Evolutionary conservation across 2,329 filamentous ascomycete species (phyloP), one percentile per base, ranked within the genome.

Genomic region (Macroventuria anomochaeta): DNA sequence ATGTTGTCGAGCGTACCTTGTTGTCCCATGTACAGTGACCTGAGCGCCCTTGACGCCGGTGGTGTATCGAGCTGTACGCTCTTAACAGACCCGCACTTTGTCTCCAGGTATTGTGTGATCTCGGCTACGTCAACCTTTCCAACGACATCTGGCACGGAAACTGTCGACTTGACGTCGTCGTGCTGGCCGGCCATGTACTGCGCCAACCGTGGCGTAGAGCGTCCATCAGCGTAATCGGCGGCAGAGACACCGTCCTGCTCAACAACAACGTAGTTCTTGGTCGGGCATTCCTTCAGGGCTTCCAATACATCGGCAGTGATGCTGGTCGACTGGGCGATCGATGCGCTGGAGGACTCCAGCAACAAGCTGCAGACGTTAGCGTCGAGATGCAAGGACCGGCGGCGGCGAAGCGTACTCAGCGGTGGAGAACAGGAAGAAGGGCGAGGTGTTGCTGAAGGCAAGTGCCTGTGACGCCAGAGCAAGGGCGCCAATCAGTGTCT

Each of bases 401-500:
- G 46, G 50, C 36, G 47, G 53, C 25, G 25, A 37, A 43, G 62
- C 88, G 68, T 87, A 96, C 93, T 87, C 80, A 58, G 88, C 84
- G 38, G 88, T 93, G 26, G 93, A 97, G 74, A 96, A 88, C 62
- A 97, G 79, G 72, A 96, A 84, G 76, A 96, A 95, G 15, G 95
- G 93, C 48, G 91, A 93, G 2, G 93, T 91, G 76, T 96, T 88
- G 59, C 85, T 86, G 74, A 96, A 95, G 21, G 91, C 93, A 57
- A 85, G 79, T 37, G 82, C 86, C 20, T 84, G 80, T 66, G 68
- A 62, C 38, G 85, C 75, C 53, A 83, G 74, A 67, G 80, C 77
- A 50, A 83, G 69, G 55, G 79, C 75, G 65, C 77, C 73, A 40
- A 81, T 63, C 54, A 70, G 72, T 70, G 76, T 72, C 75, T 82